Percentiles rank a stretch among this genome's conserved stretches.
These are phyloP conservation scores for Yamadazyma mexicana DNA, from an alignment of 1,139 yeast genomes.

Conservation along the genomic window DNA sequence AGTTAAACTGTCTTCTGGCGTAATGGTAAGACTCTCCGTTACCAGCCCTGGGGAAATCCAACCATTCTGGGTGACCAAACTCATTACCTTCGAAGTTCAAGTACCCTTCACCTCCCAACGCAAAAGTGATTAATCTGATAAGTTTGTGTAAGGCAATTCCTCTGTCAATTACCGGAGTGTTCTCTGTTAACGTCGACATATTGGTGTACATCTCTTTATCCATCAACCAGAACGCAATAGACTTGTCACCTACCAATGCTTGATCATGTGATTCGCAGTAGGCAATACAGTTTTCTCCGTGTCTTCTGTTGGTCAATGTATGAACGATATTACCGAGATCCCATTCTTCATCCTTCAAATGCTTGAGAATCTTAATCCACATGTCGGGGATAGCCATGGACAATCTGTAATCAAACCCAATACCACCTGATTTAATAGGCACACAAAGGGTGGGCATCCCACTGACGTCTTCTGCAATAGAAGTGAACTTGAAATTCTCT, in stretches of 20 bases:
- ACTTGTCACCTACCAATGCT: conserved; percentile 95
- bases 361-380: conserved; percentile 96
- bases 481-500: conserved; percentile 54
- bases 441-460: conserved; percentile 96
- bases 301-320: conserved; percentile 85
- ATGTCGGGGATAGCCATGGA: conserved; percentile 98
- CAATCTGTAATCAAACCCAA: conserved; percentile 88
- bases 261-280: conserved; percentile 97
- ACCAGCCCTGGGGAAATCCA: conserved; percentile 92
- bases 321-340: conserved; percentile 77
- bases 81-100: conserved; percentile 96
- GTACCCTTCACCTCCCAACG: conserved; percentile 95
- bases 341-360: conserved; percentile 86
- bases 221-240: conserved; percentile 97
- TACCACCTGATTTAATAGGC: conserved; percentile 74
- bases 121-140: conserved; percentile 82
- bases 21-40: conserved; percentile 88
- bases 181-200: conserved; percentile 76
- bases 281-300: conserved; percentile 85
- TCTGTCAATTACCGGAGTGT: conserved; percentile 79
- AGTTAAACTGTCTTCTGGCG: conserved; percentile 91
- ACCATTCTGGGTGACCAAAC: conserved; percentile 99
- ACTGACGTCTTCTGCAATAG: conserved; percentile 95
- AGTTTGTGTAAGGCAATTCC: conserved; percentile 89
- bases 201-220: conserved; percentile 97